A percentile compares a stretch with the other conserved stretches of the same genome.
Evolutionary conservation across 176 grass and related monocot genomes (phyloP).

Genomic region (Luzula sylvatica): DNA sequence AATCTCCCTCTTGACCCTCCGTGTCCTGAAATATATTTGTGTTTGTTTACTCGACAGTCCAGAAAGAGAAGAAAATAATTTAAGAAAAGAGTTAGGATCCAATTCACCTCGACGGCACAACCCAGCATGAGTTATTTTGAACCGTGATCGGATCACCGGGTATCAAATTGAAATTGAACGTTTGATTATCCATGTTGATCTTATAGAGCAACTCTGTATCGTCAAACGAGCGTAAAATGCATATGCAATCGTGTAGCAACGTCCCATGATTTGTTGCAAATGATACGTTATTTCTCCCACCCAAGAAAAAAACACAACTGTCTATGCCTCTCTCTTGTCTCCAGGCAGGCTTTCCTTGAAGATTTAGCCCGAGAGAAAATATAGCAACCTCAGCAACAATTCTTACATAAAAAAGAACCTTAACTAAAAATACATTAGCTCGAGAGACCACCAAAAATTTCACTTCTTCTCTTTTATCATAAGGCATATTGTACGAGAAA

Average conservation of each 20-base stretch:
- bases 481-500: too few species aligned
- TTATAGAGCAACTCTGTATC: background rate
- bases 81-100: background rate
- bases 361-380: background rate
- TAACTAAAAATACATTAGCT: background rate
- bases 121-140: slow-evolving; percentile 1
- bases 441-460: background rate
- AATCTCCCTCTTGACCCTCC: background rate
- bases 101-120: background rate
- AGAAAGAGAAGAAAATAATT: background rate
- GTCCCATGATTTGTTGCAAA: background rate
- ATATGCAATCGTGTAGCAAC: background rate
- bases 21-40: background rate
- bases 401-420: background rate
- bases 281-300: background rate
- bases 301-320: background rate
- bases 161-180: slow-evolving; percentile 3
- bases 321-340: background rate
- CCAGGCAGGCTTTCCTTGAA: background rate
- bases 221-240: background rate
- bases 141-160: background rate
- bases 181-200: slow-evolving; percentile 7
- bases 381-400: background rate
- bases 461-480: too few species aligned
- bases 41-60: background rate